phyloP scores from a whole-genome alignment of 2,329 filamentous ascomycete species.

The Sclerotinia glacialis region DNA sequence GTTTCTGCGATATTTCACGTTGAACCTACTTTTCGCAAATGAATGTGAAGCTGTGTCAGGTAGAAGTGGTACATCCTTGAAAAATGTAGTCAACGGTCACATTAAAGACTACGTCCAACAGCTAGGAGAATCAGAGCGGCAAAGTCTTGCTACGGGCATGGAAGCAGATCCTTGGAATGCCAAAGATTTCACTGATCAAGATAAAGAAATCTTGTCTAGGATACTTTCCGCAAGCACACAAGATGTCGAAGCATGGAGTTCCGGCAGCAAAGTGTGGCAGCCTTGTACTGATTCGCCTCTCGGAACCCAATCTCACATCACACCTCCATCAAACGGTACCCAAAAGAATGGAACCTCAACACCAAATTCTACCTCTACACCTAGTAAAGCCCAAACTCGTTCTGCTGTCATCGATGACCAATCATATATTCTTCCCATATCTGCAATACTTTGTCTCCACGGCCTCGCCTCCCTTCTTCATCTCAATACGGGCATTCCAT shows the following conservation, averaged over 20 bases:
- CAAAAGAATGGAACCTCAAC: conserved; percentile 43
- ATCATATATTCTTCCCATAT: conserved; percentile 80
- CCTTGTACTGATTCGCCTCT: conserved; percentile 37
- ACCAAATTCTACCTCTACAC: conserved; percentile 27
- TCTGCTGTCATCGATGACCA: conserved; percentile 80
- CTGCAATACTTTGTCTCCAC: conserved; percentile 75
- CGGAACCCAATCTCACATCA: conserved; percentile 27
- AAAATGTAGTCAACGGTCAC: conserved; percentile 76
- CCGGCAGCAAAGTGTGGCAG: conserved; percentile 58
- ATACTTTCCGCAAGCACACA: conserved; percentile 69
- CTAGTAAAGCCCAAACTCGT: conserved; percentile 61
- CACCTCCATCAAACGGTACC: conserved; percentile 16
- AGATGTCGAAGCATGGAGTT: conserved; percentile 66
- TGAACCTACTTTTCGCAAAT: conserved; percentile 80
- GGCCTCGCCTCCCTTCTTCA: conserved; percentile 81
- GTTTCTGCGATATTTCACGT: conserved; percentile 78
- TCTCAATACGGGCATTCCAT: conserved; percentile 80
- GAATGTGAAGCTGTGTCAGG: conserved; percentile 85
- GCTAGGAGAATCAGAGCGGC: conserved; percentile 69
- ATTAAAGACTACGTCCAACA: conserved; percentile 76
- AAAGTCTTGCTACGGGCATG: conserved; percentile 72
- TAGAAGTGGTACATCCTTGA: conserved; percentile 70
- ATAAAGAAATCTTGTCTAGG: conserved; percentile 57
- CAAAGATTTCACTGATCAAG: conserved; percentile 67
- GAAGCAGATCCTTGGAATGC: conserved; percentile 79